These are phyloP conservation scores for Asterionellopsis glacialis DNA, from an alignment of 108 stramenopile species.

Conservation along the genomic window DNA sequence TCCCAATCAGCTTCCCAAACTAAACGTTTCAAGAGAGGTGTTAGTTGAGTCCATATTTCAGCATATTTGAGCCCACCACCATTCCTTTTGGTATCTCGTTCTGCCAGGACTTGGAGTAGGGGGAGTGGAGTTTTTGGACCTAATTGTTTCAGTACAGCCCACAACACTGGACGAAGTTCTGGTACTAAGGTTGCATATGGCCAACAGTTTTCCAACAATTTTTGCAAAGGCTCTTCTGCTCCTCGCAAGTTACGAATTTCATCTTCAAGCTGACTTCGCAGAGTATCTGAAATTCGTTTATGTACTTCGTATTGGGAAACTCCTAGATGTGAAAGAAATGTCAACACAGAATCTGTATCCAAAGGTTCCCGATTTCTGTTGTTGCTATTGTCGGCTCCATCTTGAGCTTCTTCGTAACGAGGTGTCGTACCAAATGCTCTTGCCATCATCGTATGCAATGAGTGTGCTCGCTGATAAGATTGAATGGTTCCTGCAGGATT, in stretches of 20 bases:
- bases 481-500: conserved; percentile 61
- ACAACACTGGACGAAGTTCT: conserved; percentile 72
- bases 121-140: conserved; percentile 67
- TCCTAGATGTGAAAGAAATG: conserved; percentile 68
- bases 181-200: conserved; percentile 63
- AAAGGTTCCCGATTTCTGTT: conserved; percentile 40
- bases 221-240: conserved; percentile 37
- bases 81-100: conserved; percentile 33
- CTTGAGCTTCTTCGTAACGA: conserved; percentile 17
- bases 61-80: conserved; percentile 48
- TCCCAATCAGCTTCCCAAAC: conserved; percentile 89
- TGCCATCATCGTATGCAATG: conserved; percentile 73
- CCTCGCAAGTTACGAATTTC: conserved; percentile 70
- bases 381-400: background rate
- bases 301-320: conserved; percentile 77
- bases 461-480: conserved; percentile 62
- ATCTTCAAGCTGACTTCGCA: conserved; percentile 69
- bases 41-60: conserved; percentile 66
- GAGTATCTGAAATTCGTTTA: conserved; percentile 60
- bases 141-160: conserved; percentile 70
- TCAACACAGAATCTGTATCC: conserved; percentile 74
- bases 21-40: conserved; percentile 60
- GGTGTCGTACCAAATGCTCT: conserved; percentile 71
- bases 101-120: conserved; percentile 53
- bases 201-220: conserved; percentile 65